Percentiles rank a stretch among this genome's conserved stretches.
phyloP scores from a whole-genome alignment of 2,329 filamentous ascomycete species.

The Fusarium xyrophilum region DNA sequence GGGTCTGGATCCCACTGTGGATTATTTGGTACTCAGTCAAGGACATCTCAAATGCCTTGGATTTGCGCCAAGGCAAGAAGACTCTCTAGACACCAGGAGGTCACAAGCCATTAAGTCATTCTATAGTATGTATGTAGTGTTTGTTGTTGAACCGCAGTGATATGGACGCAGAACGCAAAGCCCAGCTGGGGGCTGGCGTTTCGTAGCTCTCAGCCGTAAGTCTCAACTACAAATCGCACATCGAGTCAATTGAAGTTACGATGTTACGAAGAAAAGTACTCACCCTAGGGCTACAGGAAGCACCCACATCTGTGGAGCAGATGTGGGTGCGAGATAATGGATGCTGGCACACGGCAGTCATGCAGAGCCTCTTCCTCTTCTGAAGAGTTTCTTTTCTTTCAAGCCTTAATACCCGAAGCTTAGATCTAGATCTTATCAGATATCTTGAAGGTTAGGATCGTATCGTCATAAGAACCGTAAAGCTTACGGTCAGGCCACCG shows the following conservation, averaged over 20 bases:
- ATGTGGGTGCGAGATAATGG: background rate
- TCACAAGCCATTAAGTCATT: background rate
- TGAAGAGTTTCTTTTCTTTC: background rate
- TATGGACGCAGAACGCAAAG: background rate
- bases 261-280: no score
- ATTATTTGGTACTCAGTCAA: conserved; percentile 60
- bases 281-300: no score
- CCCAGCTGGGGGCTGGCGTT: no score
- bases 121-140: background rate
- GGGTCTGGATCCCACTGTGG: conserved; percentile 70
- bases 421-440: background rate
- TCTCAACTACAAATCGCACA: no score
- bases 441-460: background rate
- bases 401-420: background rate
- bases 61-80: conserved; percentile 43
- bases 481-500: background rate
- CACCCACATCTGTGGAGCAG: no score
- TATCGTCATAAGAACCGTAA: background rate
- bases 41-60: conserved; percentile 64
- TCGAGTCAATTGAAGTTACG: no score
- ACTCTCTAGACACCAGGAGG: conserved; percentile 24
- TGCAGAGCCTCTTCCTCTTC: background rate
- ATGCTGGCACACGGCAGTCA: background rate
- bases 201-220: no score
- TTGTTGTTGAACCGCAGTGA: background rate